phyloP scores from a whole-genome alignment of 169 alveolate genomes.

The Cryptosporidium tyzzeri region DNA sequence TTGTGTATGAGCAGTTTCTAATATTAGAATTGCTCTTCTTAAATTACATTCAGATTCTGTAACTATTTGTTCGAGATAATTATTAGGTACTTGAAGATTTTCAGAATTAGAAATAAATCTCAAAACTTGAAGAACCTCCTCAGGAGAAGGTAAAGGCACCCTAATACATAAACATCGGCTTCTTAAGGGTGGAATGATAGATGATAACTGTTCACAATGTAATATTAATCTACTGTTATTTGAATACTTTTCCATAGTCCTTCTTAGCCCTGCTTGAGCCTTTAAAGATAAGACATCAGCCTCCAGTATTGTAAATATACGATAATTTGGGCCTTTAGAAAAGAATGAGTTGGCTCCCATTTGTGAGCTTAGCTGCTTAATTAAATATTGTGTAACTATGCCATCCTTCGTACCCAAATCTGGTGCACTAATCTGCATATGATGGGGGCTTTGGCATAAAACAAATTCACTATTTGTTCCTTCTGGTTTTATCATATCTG shows the following conservation, averaged over 20 bases:
- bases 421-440: constrained; percentile 92
- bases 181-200: constrained; percentile 92
- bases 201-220: constrained; percentile 87
- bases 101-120: constrained; percentile 83
- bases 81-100: constrained; percentile 81
- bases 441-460: constrained; percentile 90
- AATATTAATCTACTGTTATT: constrained; percentile 90
- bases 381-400: constrained; percentile 91
- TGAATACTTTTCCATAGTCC: constrained; percentile 94
- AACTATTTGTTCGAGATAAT: constrained; percentile 84
- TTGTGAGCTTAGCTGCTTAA: constrained; percentile 92
- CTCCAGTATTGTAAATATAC: constrained; percentile 91
- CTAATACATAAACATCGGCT: constrained; percentile 95
- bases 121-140: constrained; percentile 85
- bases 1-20: constrained; percentile 85
- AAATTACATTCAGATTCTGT: constrained; percentile 85
- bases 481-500: constrained; percentile 84
- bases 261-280: constrained; percentile 96
- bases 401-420: constrained; percentile 94
- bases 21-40: constrained; percentile 89
- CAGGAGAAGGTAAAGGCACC: constrained; percentile 92
- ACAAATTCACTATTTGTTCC: constrained; percentile 84
- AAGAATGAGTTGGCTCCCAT: constrained; percentile 88
- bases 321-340: constrained; percentile 88
- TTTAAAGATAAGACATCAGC: constrained; percentile 91